Evolutionary conservation across 2,329 filamentous ascomycete genomes (phyloP).

Genomic region (Fusarium ramigenum): DNA sequence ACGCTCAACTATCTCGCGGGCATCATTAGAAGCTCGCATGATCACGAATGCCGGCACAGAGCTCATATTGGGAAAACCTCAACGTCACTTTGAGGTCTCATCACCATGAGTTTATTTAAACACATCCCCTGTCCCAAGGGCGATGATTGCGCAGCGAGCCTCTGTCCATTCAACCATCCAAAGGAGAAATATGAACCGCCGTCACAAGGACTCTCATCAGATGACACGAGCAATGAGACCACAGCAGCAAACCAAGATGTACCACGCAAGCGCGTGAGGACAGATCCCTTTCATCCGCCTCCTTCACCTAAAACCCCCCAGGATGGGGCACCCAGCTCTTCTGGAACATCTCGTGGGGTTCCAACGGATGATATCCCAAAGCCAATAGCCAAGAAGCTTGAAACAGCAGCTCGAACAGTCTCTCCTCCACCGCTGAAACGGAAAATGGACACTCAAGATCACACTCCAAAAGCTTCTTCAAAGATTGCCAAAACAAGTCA

Average conservation of each 20-base stretch:
- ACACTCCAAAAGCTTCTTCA: constrained; percentile 4
- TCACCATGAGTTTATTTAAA: constrained; percentile 55
- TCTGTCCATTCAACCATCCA: constrained; percentile 61
- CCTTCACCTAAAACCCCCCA: constrained; percentile 11
- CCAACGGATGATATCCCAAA: not conserved
- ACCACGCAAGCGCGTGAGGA: constrained; percentile 46
- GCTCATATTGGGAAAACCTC: not conserved
- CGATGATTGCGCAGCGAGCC: constrained; percentile 57
- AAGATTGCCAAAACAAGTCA: constrained; percentile 6
- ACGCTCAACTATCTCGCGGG: not conserved
- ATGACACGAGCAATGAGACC: constrained; percentile 4
- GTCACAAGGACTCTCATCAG: not conserved
- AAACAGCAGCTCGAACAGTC: constrained; percentile 44
- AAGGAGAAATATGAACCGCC: constrained; percentile 43
- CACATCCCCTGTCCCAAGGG: constrained; percentile 62
- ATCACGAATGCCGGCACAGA: too few relatives aligned
- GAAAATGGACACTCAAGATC: constrained; percentile 22
- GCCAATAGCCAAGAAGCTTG: constrained; percentile 19
- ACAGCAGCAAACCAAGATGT: constrained; percentile 40
- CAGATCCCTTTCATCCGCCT: constrained; percentile 27
- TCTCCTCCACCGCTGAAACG: constrained; percentile 49
- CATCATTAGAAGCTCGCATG: not conserved
- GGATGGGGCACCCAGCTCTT: constrained; percentile 1
- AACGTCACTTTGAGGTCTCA: not conserved
- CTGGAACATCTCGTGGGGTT: constrained; percentile 4